Evolutionary conservation across 2,329 filamentous ascomycete genomes (phyloP), one percentile per base, ranked within the genome.

Genomic region (Sarocladium brachiariae): DNA sequence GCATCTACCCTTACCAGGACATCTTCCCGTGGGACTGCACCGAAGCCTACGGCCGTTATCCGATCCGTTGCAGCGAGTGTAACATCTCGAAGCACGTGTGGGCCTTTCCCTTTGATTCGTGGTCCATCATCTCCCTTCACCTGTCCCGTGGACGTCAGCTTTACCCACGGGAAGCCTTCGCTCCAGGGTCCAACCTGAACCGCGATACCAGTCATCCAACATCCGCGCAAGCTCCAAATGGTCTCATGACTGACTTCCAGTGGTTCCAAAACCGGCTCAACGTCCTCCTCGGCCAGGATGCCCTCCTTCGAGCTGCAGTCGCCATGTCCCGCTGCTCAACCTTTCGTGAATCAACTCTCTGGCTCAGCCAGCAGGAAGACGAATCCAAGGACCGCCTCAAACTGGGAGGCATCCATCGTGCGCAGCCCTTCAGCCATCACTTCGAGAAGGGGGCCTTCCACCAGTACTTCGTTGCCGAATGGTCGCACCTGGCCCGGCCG

Each of bases 11-110:
- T 10, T 66, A 71, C 43, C 70, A 72, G 49, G 63, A 68, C 48
- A 39, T 72, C 14, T 74, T 74, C 43, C 71, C 70, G 0, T 74
- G 70, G 70, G 71, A 74, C 51, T 75, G 71, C 55, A 74, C 70
- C 3, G 70, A 73, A 53, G 71, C 70, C 1, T 72, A 67, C 49
- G 59, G 58, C 5, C 54, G 63, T 21, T 67, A 69, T 41, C 66
- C 66, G 1, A 59, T 59, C 4, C 60, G 54, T 10, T 74, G 71
- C 52, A 47, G 58, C 13, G 51, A 55, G 2, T 74, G 71, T 55
- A 72, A 68, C 51, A 56, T 74, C 4, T 53, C 71, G 3, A 74
- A 73, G 53, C 71, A 75, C 55, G 59, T 71, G 0, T 70, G 67
- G 62, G 69, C 69, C 2, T 72, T 71, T 35, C 70, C 70, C 0